Evolutionary conservation across 805 yeast genomes (phyloP).

Genomic region (Saccharomycopsis microspora): DNA sequence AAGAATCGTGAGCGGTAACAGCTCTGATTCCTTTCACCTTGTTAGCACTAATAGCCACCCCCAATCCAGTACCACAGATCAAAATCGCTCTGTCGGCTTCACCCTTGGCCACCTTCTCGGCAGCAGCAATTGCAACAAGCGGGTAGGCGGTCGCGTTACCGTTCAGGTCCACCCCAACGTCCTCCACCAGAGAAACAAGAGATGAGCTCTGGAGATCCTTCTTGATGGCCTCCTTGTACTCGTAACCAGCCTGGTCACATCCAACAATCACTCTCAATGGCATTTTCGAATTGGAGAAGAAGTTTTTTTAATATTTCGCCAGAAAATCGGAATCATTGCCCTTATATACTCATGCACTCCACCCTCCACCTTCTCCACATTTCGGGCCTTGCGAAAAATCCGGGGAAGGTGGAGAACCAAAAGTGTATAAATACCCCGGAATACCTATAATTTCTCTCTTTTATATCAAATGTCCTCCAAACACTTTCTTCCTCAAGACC

Average conservation of each 20-base stretch:
- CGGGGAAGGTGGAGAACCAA: not conserved
- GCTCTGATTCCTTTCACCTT: slow-evolving; percentile 36
- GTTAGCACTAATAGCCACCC: slow-evolving; percentile 38
- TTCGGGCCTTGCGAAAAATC: not conserved
- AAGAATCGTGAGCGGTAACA: slow-evolving; percentile 37
- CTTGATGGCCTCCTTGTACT: slow-evolving; percentile 29
- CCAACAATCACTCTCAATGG: slow-evolving; percentile 25
- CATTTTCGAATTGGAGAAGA: not conserved
- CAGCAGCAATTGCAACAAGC: slow-evolving; percentile 31
- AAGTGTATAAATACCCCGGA: not conserved
- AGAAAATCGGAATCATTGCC: not conserved
- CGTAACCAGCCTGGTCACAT: slow-evolving; percentile 34
- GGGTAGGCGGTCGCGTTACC: slow-evolving; percentile 30
- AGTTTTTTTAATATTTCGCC: not conserved
- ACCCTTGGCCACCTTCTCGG: slow-evolving; percentile 28
- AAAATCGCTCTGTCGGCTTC: slow-evolving; percentile 34
- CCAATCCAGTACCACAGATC: slow-evolving; percentile 38
- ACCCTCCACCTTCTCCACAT: not conserved
- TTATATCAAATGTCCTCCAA: slow-evolving; percentile 24
- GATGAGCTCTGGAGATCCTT: slow-evolving; percentile 24
- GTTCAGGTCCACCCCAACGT: slow-evolving; percentile 28
- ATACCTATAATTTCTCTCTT: not conserved
- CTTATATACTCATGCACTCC: not conserved
- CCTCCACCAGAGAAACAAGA: slow-evolving; percentile 25
- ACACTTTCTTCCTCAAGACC: slow-evolving; percentile 29